Percentiles rank a stretch among this genome's conserved stretches.
Evolutionary conservation across 495 filamentous ascomycete genomes (phyloP).

Genomic region (Lophiostoma macrostomum): DNA sequence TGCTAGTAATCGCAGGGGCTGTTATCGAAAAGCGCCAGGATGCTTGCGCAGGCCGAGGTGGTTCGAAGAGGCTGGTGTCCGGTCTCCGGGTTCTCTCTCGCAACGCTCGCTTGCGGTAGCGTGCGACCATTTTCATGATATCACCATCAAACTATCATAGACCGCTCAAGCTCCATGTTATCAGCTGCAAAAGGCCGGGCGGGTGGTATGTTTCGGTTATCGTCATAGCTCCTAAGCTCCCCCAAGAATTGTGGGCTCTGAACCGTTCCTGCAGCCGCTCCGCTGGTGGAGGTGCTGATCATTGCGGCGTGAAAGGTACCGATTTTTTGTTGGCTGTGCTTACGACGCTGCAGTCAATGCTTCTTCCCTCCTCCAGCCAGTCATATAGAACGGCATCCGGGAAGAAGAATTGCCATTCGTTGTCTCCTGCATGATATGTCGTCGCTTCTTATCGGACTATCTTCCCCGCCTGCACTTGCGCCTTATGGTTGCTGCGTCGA

Average conservation of each 20-base stretch:
- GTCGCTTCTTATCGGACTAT: too few relatives aligned
- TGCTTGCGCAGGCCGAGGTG: background rate
- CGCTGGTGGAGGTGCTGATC: conserved; percentile 10
- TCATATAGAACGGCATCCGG: background rate
- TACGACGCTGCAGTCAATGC: background rate
- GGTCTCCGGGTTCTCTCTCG: background rate
- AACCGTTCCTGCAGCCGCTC: conserved; percentile 15
- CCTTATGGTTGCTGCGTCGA: too few relatives aligned
- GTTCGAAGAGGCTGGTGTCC: background rate
- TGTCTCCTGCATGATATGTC: background rate
- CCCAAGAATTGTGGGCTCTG: too few relatives aligned
- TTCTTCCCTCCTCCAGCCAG: background rate
- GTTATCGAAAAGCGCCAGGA: conserved; percentile 23
- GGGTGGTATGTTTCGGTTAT: too few relatives aligned
- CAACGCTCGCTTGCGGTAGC: conserved; percentile 9
- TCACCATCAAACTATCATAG: too few relatives aligned
- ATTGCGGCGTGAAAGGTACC: too few relatives aligned
- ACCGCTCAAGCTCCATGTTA: too few relatives aligned
- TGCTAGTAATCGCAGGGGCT: conserved; percentile 13
- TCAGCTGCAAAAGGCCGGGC: too few relatives aligned
- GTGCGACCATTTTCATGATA: background rate
- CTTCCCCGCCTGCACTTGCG: too few relatives aligned
- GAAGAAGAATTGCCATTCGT: background rate
- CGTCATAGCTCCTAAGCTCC: background rate
- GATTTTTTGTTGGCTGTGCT: background rate